Conservation (phyloP, 345 rosid genomes). For the Raphanus sativus region DNA sequence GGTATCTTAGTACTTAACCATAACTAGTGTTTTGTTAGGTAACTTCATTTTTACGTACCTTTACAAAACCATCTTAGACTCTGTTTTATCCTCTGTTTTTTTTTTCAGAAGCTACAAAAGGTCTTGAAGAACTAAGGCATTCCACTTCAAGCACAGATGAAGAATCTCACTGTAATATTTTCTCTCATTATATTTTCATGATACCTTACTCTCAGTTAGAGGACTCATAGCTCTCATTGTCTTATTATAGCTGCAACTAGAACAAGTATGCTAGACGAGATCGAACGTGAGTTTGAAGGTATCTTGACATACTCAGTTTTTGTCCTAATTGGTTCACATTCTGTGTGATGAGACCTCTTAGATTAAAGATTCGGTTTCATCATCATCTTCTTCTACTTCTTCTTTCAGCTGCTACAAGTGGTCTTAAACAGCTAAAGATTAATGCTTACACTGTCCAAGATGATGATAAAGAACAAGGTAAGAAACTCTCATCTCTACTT, state of each 20-base stretch:
- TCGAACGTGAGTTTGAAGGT: constrained; percentile 43
- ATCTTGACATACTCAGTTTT: constrained; percentile 7
- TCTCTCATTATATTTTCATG: neutral
- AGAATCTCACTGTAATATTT: constrained; percentile 16
- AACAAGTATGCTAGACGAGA: constrained; percentile 32
- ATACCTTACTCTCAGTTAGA: neutral
- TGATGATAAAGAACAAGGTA: constrained; percentile 30
- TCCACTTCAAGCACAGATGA: constrained; percentile 31
- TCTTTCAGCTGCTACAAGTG: constrained; percentile 35
- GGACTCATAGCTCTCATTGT: constrained; percentile 8
- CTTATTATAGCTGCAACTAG: constrained; percentile 33
- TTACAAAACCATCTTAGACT: constrained; percentile 14
- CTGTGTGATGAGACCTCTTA: neutral
- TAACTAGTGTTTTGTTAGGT: neutral
- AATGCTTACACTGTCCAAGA: constrained; percentile 31
- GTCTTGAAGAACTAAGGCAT: constrained; percentile 36
- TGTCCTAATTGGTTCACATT: constrained; percentile 1
- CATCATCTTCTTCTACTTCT: too few relatives aligned
- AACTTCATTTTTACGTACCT: neutral
- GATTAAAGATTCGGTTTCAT: neutral
- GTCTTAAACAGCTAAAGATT: constrained; percentile 35
- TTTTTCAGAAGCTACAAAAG: constrained; percentile 32
- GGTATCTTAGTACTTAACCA: constrained; percentile 13
- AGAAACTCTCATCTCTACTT: constrained; percentile 6
- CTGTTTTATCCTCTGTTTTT: too few relatives aligned